Conservation (phyloP, 208 protist species). For the Trypanosoma mega region DNA sequence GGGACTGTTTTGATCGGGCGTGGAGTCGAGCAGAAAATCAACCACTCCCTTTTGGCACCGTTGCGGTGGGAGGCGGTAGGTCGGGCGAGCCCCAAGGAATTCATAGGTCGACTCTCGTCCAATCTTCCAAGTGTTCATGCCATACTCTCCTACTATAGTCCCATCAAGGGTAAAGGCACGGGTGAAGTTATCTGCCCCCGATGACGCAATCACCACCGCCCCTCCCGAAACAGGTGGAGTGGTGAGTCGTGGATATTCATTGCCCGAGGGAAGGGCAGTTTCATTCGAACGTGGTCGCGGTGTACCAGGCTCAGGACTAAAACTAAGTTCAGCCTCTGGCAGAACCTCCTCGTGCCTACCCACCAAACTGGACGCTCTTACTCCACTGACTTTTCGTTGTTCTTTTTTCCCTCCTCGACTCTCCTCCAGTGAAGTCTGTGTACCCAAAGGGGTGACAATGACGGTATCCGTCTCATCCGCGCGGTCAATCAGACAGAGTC, state of each 20-base stretch:
- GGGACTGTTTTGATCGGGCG: no score
- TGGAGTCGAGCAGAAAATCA: constrained; percentile 17
- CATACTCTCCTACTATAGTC: constrained; percentile 67
- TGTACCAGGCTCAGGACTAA: not conserved
- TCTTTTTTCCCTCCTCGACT: not conserved
- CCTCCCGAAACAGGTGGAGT: not conserved
- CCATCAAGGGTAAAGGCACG: constrained; percentile 68
- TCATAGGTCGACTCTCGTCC: constrained; percentile 41
- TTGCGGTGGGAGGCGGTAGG: constrained; percentile 21
- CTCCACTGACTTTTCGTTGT: no score
- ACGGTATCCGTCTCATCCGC: not conserved
- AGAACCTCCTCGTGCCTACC: no score
- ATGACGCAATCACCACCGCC: constrained; percentile 65
- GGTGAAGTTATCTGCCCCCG: constrained; percentile 55
- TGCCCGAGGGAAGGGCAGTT: no score
- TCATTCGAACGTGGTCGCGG: no score
- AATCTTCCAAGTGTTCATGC: constrained; percentile 59
- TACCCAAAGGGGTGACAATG: not conserved
- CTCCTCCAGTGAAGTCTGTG: no score
- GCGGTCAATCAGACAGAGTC: constrained; percentile 21
- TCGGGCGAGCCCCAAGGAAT: constrained; percentile 48
- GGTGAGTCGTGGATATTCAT: not conserved
- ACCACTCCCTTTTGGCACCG: constrained; percentile 1
- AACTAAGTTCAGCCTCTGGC: no score
- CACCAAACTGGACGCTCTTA: no score